A percentile compares a stretch with the other conserved stretches of the same genome.
These are phyloP conservation scores for Platanthera zijinensis DNA, from an alignment of 106 monocot genomes.

Conservation along the genomic window DNA sequence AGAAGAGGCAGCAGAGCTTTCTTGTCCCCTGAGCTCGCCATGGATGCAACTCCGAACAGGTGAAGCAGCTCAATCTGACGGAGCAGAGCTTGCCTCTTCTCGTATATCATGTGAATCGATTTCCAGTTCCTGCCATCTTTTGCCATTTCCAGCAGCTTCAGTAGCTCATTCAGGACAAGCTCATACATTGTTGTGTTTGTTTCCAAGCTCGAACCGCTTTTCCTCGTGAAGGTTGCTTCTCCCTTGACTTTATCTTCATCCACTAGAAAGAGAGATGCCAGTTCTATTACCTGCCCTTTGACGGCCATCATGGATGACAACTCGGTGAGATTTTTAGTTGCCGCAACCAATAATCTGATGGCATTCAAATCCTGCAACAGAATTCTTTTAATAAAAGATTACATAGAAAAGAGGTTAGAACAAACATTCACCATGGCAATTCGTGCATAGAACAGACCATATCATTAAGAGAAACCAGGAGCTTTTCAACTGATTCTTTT, in stretches of 20 bases:
- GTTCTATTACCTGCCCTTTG: constrained; percentile 13
- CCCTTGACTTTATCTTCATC: constrained; percentile 15
- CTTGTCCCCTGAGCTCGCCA: constrained; percentile 1
- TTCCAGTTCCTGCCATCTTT: background rate
- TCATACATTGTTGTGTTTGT: constrained; percentile 16
- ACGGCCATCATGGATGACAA: constrained; percentile 13
- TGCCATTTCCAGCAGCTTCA: constrained; percentile 12
- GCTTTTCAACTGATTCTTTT: constrained; percentile 23
- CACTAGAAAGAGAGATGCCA: constrained; percentile 26
- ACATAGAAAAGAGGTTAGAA: background rate
- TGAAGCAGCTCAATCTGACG: constrained; percentile 26
- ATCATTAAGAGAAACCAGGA: constrained; percentile 18
- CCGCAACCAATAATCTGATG: constrained; percentile 18
- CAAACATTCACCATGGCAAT: background rate
- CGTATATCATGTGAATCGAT: background rate
- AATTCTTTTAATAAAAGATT: background rate
- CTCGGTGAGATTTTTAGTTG: constrained; percentile 15
- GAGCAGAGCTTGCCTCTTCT: constrained; percentile 18
- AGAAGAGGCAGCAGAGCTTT: constrained; percentile 15
- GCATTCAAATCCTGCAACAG: constrained; percentile 24
- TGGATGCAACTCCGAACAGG: constrained; percentile 7
- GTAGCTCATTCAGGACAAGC: constrained; percentile 14
- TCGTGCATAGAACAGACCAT: constrained; percentile 8
- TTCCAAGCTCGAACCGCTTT: constrained; percentile 1
- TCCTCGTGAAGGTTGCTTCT: background rate